Evolutionary conservation across 2,329 filamentous ascomycete species (phyloP).

Genomic region (Thielaviopsis ethacetica): DNA sequence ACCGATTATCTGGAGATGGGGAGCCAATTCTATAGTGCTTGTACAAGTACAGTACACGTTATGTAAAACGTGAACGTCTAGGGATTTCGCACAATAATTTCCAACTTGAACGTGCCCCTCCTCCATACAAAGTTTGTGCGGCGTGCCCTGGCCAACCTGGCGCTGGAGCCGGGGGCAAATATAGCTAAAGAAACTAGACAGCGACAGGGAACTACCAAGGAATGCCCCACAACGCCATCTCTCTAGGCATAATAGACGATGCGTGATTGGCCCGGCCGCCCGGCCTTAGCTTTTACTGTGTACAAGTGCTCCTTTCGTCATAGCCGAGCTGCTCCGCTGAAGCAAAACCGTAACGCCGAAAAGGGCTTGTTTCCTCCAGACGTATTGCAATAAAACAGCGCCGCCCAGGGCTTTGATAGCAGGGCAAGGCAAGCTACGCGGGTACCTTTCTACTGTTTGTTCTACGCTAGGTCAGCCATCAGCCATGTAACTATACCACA

Average conservation of each 20-base stretch:
- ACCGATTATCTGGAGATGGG: not conserved
- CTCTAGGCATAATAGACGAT: constrained; percentile 8
- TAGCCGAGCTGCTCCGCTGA: constrained; percentile 12
- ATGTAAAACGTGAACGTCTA: not conserved
- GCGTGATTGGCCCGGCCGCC: constrained; percentile 12
- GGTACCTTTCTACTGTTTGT: not conserved
- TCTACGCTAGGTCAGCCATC: not conserved
- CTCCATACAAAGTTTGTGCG: not conserved
- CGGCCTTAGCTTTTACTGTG: constrained; percentile 6
- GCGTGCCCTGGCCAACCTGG: not conserved
- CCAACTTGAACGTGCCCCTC: not conserved
- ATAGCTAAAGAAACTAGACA: not conserved
- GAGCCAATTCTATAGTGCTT: not conserved
- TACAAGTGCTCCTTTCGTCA: constrained; percentile 12
- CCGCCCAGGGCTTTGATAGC: not conserved
- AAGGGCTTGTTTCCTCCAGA: constrained; percentile 4
- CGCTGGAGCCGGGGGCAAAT: not conserved
- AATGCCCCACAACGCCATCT: constrained; percentile 1
- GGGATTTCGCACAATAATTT: not conserved
- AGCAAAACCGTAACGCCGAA: constrained; percentile 13
- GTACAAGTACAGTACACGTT: not conserved
- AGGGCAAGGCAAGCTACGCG: not conserved
- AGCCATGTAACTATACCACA: not conserved
- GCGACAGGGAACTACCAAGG: constrained; percentile 4
- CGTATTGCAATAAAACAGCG: not conserved